Evolutionary conservation across 768 basidiomycete genomes (phyloP).

Genomic region (Gyrodon lividus): DNA sequence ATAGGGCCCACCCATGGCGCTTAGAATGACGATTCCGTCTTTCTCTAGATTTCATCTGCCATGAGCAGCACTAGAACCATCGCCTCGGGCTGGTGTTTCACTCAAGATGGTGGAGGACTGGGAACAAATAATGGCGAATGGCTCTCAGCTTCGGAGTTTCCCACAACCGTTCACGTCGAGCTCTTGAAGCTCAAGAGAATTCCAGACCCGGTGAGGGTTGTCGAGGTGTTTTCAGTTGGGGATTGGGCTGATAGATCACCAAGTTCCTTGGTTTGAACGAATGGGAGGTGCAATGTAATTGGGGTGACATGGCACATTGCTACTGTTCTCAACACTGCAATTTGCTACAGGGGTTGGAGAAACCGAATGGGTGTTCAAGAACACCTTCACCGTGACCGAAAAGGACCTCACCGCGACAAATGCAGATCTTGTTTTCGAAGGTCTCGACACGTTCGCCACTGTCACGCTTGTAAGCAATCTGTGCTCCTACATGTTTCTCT

Average conservation of each 20-base stretch:
- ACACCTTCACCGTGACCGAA: slow-evolving; percentile 52
- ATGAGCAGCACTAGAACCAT: slow-evolving; percentile 31
- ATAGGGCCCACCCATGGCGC: neutral
- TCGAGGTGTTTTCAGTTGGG: neutral
- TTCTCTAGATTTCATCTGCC: neutral
- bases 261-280: slow-evolving; percentile 79
- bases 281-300: slow-evolving; percentile 87
- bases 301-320: neutral
- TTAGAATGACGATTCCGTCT: neutral
- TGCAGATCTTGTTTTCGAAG: slow-evolving; percentile 83
- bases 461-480: slow-evolving; percentile 53
- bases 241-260: slow-evolving; percentile 9
- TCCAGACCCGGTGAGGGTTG: slow-evolving; percentile 74
- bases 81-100: slow-evolving; percentile 60
- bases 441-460: slow-evolving; percentile 86
- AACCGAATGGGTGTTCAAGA: slow-evolving; percentile 80
- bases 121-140: slow-evolving; percentile 66
- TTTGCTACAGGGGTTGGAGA: slow-evolving; percentile 78
- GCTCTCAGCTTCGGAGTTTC: slow-evolving; percentile 62
- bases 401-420: slow-evolving; percentile 46
- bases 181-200: slow-evolving; percentile 71
- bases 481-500: neutral
- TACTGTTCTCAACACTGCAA: neutral
- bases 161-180: slow-evolving; percentile 88
- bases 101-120: slow-evolving; percentile 60